Evolutionary conservation across 148 eudicot genomes (phyloP), one percentile per base, ranked within the genome.

Genomic region (Arbutus unedo): DNA sequence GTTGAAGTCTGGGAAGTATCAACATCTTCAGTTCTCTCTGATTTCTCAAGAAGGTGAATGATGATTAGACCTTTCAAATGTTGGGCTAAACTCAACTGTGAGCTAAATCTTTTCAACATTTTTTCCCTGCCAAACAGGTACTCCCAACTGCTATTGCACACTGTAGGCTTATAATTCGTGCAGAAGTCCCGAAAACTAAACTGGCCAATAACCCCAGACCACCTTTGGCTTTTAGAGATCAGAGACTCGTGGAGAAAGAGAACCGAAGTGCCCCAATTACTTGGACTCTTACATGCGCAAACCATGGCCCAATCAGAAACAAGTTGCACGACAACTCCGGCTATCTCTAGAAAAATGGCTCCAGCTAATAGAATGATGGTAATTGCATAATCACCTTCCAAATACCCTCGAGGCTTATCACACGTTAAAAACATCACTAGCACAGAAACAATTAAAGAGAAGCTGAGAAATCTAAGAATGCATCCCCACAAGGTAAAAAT

Each of bases 241-340:
- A 77, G 6, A 77, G 6, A 10, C 55, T 77, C 67, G 6, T 77
- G 80, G 18, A 56, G 48, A 38, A 1, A 56, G n/a, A 77, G 41
- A 11, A 77, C 15, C 0, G 50, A 60, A 0, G 23, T 41, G 4
- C 16, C 9, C 41, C 44, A 76, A 21, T 25, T 54, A 31, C 19
- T 76, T 25, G 0, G 25, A 47, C 16, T 5, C 49, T 55, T 16
- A 8, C 13, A 38, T 16, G 80, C 80, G 67, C 80, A 77, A 41
- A 56, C 67, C 49, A 77, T n/a, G 45, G 80, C 67, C 80, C 80
- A 54, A 15, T 77, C 80, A 4, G 80, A 77, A 77, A 31, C 80
- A 41, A 77, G 67, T 56, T 77, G 80, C 23, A 55, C 23, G 18
- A 77, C 23, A 56, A 55, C n/a, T 38, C 80, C 80, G 18, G 6